These are phyloP conservation scores for Aspergillus quadricinctus DNA, from an alignment of 2,329 filamentous ascomycete genomes.

Conservation along the genomic window DNA sequence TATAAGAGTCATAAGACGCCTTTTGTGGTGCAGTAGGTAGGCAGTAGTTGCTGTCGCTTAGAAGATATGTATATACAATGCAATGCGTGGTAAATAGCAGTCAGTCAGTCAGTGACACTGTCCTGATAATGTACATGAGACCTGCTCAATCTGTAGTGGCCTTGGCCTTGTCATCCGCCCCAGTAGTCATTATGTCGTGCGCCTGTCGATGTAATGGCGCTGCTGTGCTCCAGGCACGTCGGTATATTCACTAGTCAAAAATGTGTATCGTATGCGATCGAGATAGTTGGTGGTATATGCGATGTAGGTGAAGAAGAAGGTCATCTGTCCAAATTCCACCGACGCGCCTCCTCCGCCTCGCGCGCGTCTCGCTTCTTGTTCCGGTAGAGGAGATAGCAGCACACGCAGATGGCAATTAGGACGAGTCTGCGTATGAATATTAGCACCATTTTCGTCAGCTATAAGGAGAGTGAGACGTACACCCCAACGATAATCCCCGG, in stretches of 20 bases:
- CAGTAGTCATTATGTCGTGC: neutral
- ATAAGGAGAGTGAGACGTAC: conserved; percentile 5
- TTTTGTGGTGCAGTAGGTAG: conserved; percentile 49
- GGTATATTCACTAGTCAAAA: neutral
- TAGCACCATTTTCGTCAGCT: neutral
- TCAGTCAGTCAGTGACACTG: no score
- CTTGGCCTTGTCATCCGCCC: no score
- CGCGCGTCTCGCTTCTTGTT: conserved; percentile 13
- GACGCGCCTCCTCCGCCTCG: conserved; percentile 7
- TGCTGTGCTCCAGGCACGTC: neutral
- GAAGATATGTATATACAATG: neutral
- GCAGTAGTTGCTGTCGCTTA: no score
- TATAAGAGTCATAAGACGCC: conserved; percentile 46
- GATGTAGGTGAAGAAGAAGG: neutral
- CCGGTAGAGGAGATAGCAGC: conserved; percentile 13
- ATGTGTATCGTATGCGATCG: no score
- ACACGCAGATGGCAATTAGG: conserved; percentile 6
- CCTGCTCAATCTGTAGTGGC: neutral
- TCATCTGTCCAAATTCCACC: conserved; percentile 8
- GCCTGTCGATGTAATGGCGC: no score
- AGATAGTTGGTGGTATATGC: no score
- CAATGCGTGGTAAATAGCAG: neutral
- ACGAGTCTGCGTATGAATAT: conserved; percentile 7
- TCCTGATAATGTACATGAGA: neutral
- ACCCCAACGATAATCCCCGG: conserved; percentile 14